A percentile compares a stretch with the other conserved stretches of the same genome.
phyloP scores from a whole-genome alignment of 495 filamentous ascomycete genomes.

The Trichocladium uniseriatum region DNA sequence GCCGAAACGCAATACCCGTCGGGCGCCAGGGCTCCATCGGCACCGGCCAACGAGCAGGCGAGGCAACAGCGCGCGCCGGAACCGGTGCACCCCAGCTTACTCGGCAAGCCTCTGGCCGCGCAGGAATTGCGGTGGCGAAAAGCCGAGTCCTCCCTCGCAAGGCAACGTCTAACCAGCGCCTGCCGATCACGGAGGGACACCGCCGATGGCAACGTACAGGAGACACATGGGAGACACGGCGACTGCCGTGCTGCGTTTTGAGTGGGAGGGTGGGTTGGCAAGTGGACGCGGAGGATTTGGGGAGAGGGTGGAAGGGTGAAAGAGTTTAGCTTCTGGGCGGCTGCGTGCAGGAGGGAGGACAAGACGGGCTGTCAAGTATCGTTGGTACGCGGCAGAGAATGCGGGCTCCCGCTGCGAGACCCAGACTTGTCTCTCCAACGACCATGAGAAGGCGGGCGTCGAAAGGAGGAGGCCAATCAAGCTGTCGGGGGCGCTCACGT shows the following conservation, averaged over 20 bases:
- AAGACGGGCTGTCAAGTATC: slow-evolving; percentile 4
- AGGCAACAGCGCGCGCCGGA: too few species aligned
- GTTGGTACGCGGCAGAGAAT: neutral
- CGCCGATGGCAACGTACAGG: neutral
- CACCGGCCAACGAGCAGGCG: too few species aligned
- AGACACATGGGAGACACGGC: neutral
- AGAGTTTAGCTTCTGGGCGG: neutral
- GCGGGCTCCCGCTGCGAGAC: neutral
- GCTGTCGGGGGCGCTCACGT: neutral
- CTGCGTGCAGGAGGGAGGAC: neutral
- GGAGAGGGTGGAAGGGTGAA: too few species aligned
- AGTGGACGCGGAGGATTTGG: neutral
- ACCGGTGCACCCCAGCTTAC: too few species aligned
- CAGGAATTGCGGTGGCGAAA: slow-evolving; percentile 5
- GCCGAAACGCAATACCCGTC: too few species aligned
- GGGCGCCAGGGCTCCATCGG: too few species aligned
- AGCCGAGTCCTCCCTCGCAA: too few species aligned
- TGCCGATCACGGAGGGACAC: neutral
- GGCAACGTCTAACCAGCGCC: neutral
- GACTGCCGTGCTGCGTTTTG: neutral
- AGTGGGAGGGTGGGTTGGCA: neutral
- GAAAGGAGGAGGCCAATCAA: neutral
- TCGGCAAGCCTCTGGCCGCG: too few species aligned
- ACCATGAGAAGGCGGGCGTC: neutral
- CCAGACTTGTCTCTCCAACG: neutral